Evolutionary conservation across 106 monocot genomes (phyloP), one percentile per base, ranked within the genome.

Genomic region (Dendrobium officinale): DNA sequence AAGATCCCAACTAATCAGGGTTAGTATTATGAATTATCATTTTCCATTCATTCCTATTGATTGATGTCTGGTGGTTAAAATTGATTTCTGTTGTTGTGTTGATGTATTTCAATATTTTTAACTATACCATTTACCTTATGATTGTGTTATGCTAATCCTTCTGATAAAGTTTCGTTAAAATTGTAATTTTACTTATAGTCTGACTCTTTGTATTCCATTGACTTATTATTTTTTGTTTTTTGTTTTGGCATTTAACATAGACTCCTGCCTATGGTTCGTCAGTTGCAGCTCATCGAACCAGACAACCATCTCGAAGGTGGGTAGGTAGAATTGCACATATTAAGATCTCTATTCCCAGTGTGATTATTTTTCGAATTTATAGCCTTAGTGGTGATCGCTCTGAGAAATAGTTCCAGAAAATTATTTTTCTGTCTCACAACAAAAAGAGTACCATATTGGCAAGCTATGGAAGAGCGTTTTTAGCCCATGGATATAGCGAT

Each of bases 291-390:
- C 83, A 81, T 83, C 85, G 87, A 43, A 67, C 87, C 56, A 64
- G 90, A 48, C 83, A 83, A 83, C 18, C 83, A 55, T 88, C 90
- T 80, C 83, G 85, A 70, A 87, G 81, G 88, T 85, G 76, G 81
- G 83, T 74, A 42, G 70, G 70, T 70, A 70, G 70, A 37, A 70
- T 37, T 70, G 16, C 70, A 70, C 70, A 37, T 37, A 16, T 0
- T 31, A 6, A 5, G 2, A 15, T 70, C 27, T 26, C 41, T 73
- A 41, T 73, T 40, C 5, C 29, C 41, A 73, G 6, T 72, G 70
- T 43, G 11, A 43, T 43, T 43, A 43, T 43, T 17, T 20, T 74
- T 42, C 33, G 4, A 51, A 51, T 10, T 15, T 51, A 13, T 51
- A 51, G 13, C 13, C 51, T 51, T 51, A 13, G 10, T 51, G 51